phyloP scores from a whole-genome alignment of 2,329 filamentous ascomycete genomes.

The Aureobasidium sp. region DNA sequence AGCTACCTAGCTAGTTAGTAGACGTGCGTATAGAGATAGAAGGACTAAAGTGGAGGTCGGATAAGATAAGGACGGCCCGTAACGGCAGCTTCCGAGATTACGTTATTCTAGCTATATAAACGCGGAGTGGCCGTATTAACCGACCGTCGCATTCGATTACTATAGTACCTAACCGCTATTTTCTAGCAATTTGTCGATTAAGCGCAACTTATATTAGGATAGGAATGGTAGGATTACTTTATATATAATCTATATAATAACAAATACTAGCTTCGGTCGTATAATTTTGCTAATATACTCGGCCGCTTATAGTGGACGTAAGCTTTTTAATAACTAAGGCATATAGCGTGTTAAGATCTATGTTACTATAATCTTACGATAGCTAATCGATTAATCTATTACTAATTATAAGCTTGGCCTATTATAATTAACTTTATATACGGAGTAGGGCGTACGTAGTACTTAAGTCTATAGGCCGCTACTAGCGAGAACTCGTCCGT shows the following conservation, averaged over 20 bases:
- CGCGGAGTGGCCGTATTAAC: too few species aligned
- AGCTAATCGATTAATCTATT: neutral
- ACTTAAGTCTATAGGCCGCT: neutral
- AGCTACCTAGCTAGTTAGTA: too few species aligned
- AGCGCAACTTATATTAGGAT: neutral
- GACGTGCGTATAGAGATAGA: too few species aligned
- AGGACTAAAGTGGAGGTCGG: too few species aligned
- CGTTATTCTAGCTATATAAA: too few species aligned
- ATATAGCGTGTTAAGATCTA: neutral
- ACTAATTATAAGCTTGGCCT: neutral
- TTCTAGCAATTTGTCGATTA: neutral
- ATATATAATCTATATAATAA: neutral
- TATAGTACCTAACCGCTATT: neutral
- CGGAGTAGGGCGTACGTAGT: neutral
- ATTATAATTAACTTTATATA: neutral
- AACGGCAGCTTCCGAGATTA: too few species aligned
- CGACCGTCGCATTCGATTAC: neutral
- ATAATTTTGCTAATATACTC: neutral
- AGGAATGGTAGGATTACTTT: neutral
- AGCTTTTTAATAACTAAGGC: neutral
- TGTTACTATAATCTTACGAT: neutral
- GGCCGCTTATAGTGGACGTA: neutral
- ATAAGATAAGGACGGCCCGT: too few species aligned
- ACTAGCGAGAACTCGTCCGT: neutral
- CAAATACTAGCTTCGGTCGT: neutral